Evolutionary conservation across 805 yeast species (phyloP), one percentile per base, ranked within the genome.

Genomic region (Torulaspora gathmanii): DNA sequence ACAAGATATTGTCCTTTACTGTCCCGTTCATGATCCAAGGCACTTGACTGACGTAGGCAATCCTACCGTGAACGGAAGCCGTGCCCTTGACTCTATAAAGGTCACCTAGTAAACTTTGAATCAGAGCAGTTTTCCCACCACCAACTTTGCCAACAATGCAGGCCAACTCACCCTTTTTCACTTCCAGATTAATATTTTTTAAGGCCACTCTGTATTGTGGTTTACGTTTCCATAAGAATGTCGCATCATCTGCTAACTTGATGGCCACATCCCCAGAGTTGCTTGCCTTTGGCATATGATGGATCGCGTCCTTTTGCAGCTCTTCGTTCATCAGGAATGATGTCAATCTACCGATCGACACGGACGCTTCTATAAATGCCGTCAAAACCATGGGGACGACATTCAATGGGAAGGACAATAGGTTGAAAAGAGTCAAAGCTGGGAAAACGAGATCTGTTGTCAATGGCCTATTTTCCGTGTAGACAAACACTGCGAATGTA

Each of bases 21-120:
- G 95, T 74, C 28, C 95, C 98, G 62, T 93, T 93, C 85, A 89
- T 84, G 52, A 93, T 89, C 99, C 99, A 93, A 1, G 99, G 95
- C 31, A 85, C 81, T 67, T 90, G 98, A 2, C 95, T 82, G 33
- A 85, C 95, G 64, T 90, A 91, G 0, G 97, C 97, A 28, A 86
- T 72, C 38, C 77, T 73, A 33, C 97, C 98, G 60, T 77, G 82
- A 9, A 83, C 77, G 13, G 71, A 70, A 4, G 86, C 90, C 16
- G 75, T 68, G 34, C 98, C 98, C 41, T 78, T 75, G 15, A 80
- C 73, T 64, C 84, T 83, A 64, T 83, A 79, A 52, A 90, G 71
- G 56, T 89, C 95, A 51, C 97, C 98, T 34, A 88, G 69, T 26
- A 89, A 68, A 13, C 91, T 78, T 64, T 85, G 88, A 46, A 88